phyloP scores from a whole-genome alignment of 2,329 filamentous ascomycete species.

The Phaeosphaeria sp. region DNA sequence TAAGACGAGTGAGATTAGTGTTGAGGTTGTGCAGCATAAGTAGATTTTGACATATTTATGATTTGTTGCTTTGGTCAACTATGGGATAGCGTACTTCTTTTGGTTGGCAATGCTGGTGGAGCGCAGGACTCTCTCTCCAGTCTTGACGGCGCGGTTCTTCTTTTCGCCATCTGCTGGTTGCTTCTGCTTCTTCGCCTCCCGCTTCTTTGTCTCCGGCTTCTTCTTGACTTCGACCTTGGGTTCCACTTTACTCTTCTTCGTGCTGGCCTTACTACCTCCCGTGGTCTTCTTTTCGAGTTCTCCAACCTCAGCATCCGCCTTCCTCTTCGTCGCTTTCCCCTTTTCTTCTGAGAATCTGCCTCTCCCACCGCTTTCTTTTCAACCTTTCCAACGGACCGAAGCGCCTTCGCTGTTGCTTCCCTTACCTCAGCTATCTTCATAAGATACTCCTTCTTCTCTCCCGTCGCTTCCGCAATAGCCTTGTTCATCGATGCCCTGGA shows the following conservation, averaged over 20 bases:
- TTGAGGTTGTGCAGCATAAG: constrained; percentile 1
- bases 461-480: no score
- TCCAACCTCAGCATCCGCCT: neutral
- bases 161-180: neutral
- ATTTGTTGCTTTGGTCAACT: no score
- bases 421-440: no score
- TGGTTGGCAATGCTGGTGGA: neutral
- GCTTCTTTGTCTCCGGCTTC: neutral
- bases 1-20: constrained; percentile 5
- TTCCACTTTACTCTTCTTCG: neutral
- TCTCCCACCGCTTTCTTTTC: neutral
- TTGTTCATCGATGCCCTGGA: no score
- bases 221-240: neutral
- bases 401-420: no score
- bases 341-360: neutral
- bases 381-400: no score
- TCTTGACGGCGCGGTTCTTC: neutral
- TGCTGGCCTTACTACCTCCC: neutral
- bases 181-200: neutral
- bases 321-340: neutral
- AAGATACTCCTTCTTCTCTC: no score
- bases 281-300: neutral
- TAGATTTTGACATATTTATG: neutral
- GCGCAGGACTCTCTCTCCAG: neutral
- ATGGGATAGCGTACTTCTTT: neutral